phyloP scores from a whole-genome alignment of 1,284 basidiomycete genomes.

The Cystobasidium slooffiae region DNA sequence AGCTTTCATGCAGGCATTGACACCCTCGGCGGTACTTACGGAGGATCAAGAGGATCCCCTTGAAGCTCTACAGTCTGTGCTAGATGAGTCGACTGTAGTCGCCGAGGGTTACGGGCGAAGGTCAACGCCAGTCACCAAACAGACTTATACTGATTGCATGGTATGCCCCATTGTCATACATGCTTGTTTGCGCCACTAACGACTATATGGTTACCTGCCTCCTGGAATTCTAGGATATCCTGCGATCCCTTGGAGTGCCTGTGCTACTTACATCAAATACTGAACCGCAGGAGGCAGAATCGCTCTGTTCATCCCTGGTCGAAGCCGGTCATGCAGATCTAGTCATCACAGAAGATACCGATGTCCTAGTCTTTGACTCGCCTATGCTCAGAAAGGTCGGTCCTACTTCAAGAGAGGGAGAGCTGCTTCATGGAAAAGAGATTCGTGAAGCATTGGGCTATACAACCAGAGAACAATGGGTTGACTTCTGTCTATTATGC shows the following conservation, averaged over 20 bases:
- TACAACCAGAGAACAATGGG: slow-evolving; percentile 32
- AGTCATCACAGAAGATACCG: slow-evolving; percentile 57
- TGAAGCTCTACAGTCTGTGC: slow-evolving; percentile 20
- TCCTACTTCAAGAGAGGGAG: slow-evolving; percentile 18
- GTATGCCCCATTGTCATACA: neutral
- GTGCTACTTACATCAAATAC: slow-evolving; percentile 35
- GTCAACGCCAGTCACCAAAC: slow-evolving; percentile 12
- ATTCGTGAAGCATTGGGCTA: slow-evolving; percentile 35
- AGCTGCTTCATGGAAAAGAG: slow-evolving; percentile 17
- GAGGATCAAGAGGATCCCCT: slow-evolving; percentile 34
- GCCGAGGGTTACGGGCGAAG: slow-evolving; percentile 30
- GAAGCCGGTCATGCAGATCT: slow-evolving; percentile 53
- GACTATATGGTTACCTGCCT: neutral
- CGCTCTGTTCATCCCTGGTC: slow-evolving; percentile 54
- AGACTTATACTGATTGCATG: slow-evolving; percentile 30
- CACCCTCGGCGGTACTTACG: neutral
- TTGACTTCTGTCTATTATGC: slow-evolving; percentile 44
- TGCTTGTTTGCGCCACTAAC: neutral
- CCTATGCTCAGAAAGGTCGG: slow-evolving; percentile 53
- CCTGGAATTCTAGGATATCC: slow-evolving; percentile 19
- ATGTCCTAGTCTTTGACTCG: slow-evolving; percentile 55
- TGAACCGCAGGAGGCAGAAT: slow-evolving; percentile 56
- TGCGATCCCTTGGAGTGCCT: slow-evolving; percentile 43
- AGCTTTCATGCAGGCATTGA: slow-evolving; percentile 27
- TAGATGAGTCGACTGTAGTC: slow-evolving; percentile 29